Conservation (phyloP, 495 filamentous ascomycete genomes). For the Hyaloscypha variabilis region DNA sequence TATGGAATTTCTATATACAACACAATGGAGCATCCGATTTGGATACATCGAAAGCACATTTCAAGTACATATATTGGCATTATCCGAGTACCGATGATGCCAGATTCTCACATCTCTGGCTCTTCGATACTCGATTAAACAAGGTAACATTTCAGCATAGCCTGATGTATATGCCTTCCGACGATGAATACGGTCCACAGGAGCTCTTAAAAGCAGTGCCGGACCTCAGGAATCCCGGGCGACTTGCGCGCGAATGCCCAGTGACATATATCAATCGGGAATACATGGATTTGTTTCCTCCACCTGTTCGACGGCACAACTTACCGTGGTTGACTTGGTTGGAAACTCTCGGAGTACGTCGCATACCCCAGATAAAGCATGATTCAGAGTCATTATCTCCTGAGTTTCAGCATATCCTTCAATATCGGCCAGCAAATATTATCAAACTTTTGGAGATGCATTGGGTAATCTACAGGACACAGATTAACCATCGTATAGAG, state of each 20-base stretch:
- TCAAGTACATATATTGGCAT: conserved; percentile 13
- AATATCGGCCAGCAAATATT: conserved; percentile 15
- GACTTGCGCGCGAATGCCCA: conserved; percentile 2
- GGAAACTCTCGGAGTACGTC: neutral
- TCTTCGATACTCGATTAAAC: neutral
- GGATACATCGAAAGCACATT: conserved; percentile 7
- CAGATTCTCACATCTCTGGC: neutral
- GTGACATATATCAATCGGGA: conserved; percentile 1
- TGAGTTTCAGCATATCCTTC: conserved; percentile 22
- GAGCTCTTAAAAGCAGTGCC: neutral
- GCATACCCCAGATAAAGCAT: conserved; percentile 5
- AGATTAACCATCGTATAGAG: conserved; percentile 7
- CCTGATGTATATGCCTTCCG: conserved; percentile 3
- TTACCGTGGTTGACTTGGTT: conserved; percentile 3
- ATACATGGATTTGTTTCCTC: neutral
- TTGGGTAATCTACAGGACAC: conserved; percentile 7
- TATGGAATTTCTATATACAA: neutral
- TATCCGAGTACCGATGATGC: neutral
- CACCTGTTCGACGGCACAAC: neutral
- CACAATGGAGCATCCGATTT: neutral
- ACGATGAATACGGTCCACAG: conserved; percentile 8
- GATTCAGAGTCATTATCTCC: conserved; percentile 10
- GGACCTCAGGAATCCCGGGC: conserved; percentile 4
- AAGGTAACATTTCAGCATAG: neutral
- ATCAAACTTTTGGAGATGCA: conserved; percentile 11